These are phyloP conservation scores for Trichosporon sp. DNA, from an alignment of 1,284 basidiomycete genomes.

Conservation along the genomic window DNA sequence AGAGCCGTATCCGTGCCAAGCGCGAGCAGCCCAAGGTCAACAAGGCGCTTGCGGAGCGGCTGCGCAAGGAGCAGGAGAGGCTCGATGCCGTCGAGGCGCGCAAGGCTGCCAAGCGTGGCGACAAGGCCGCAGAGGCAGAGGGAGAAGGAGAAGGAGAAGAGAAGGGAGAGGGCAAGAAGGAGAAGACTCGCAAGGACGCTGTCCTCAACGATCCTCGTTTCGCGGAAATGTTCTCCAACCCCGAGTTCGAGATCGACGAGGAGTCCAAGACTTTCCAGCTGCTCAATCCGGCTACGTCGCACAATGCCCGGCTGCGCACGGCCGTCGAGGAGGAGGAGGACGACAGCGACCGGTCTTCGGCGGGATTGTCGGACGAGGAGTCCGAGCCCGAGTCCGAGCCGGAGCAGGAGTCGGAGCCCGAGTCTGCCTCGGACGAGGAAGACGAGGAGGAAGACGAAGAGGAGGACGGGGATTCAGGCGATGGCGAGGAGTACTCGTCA, in stretches of 20 bases:
- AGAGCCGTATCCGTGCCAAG: constrained; percentile 80
- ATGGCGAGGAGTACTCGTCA: constrained; percentile 51
- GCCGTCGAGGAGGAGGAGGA: constrained; percentile 86
- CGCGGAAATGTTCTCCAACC: constrained; percentile 83
- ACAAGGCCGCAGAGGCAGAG: constrained; percentile 29
- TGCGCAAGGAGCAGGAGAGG: constrained; percentile 68
- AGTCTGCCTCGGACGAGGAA: constrained; percentile 18
- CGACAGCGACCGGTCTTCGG: constrained; percentile 70
- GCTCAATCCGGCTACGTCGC: constrained; percentile 76
- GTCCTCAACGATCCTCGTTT: constrained; percentile 86
- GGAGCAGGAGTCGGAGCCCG: constrained; percentile 32
- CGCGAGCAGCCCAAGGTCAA: constrained; percentile 74
- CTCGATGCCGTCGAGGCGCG: constrained; percentile 60
- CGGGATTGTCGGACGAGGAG: constrained; percentile 55
- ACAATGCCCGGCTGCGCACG: constrained; percentile 54
- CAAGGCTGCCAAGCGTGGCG: constrained; percentile 49
- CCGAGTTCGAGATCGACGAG: constrained; percentile 92
- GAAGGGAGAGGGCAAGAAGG: constrained; percentile 46
- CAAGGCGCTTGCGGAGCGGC: constrained; percentile 81
- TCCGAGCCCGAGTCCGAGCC: constrained; percentile 43
- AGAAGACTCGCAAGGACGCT: constrained; percentile 49
- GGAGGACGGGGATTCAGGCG: constrained; percentile 51
- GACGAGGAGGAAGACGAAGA: constrained; percentile 52
- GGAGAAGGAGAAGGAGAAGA: constrained; percentile 27
- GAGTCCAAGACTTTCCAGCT: constrained; percentile 77